These are phyloP conservation scores for Gonapodya prolifera DNA, from an alignment of 192 early-diverging fungal species.

Conservation along the genomic window DNA sequence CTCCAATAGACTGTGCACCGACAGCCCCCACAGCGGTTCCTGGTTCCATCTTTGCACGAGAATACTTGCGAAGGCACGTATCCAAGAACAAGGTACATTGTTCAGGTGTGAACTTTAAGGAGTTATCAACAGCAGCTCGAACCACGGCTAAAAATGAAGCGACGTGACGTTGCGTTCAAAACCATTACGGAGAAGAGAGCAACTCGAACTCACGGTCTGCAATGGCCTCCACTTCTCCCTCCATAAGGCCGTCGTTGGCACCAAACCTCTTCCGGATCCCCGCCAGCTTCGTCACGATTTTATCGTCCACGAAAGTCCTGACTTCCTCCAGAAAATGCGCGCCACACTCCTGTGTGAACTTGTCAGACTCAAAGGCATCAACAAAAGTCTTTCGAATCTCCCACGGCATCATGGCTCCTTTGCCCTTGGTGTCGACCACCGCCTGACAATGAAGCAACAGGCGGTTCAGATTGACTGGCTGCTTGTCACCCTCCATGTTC, in stretches of 20 bases:
- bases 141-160: neutral
- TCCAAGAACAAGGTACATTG: conserved; percentile 64
- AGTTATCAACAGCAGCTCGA: conserved; percentile 6
- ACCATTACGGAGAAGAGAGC: neutral
- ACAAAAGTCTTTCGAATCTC: conserved; percentile 42
- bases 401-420: conserved; percentile 41
- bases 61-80: conserved; percentile 72
- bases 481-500: conserved; percentile 75
- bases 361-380: conserved; percentile 27
- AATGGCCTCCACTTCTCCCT: neutral
- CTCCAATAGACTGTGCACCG: conserved; percentile 94
- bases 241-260: neutral
- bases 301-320: conserved; percentile 37
- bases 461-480: conserved; percentile 78
- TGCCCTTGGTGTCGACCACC: conserved; percentile 10
- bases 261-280: neutral
- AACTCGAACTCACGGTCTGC: neutral
- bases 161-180: neutral
- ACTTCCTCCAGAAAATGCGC: conserved; percentile 49
- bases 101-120: conserved; percentile 45
- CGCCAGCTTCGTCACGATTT: conserved; percentile 22
- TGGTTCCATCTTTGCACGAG: conserved; percentile 83
- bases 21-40: conserved; percentile 93
- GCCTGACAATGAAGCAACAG: conserved; percentile 53
- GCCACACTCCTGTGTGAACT: conserved; percentile 42